Evolutionary conservation across 305 asterid species (phyloP), one percentile per base, ranked within the genome.

Genomic region (Solanum aculeatissimum): DNA sequence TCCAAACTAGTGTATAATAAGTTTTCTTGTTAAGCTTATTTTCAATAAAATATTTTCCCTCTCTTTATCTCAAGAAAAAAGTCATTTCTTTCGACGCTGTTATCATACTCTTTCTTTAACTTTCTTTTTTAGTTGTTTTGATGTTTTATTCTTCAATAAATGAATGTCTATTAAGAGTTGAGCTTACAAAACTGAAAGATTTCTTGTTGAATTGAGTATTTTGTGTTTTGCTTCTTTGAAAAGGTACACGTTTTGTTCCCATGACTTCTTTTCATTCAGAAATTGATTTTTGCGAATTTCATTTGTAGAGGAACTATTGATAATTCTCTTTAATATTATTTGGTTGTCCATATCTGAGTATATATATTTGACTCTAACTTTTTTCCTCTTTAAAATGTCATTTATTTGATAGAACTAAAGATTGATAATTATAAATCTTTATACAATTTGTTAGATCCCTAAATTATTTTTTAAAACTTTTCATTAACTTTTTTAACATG

Each of bases 61-160:
- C 32, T 4, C 6, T 58, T 35, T 35, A 35, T 35, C 4, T 58
- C 68, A 60, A 60, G 68, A 10, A 10, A 35, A 10, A 60, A 60
- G 16, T 11, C 18, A 60, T 60, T 60, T 60, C 68, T 60, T 40
- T 23, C 66, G 87, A 87, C 87, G 92, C 95, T 86, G 84, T 92
- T 16, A 94, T 93, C 98, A 97, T 95, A 84, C 54, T 69, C 42
- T 25, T 84, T 60, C 4, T 58, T 38, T 32, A 78, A 16, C 3
- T 60, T 38, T 21, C 21, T 53, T 84, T 71, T 38, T n/a, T 15
- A 32, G 1, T 70, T 82, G 21, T 38, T 66, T 49, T 81, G 21
- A 53, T 63, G 23, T 19, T 71, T 49, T 19, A 27, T 32, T 75
- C 18, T 13, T 70, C 18, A 4, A 3, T 1, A 42, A 15, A 25